Evolutionary conservation across 352 stramenopile genomes (phyloP), one percentile per base, ranked within the genome.

Genomic region (Phytophthora ramorum): DNA sequence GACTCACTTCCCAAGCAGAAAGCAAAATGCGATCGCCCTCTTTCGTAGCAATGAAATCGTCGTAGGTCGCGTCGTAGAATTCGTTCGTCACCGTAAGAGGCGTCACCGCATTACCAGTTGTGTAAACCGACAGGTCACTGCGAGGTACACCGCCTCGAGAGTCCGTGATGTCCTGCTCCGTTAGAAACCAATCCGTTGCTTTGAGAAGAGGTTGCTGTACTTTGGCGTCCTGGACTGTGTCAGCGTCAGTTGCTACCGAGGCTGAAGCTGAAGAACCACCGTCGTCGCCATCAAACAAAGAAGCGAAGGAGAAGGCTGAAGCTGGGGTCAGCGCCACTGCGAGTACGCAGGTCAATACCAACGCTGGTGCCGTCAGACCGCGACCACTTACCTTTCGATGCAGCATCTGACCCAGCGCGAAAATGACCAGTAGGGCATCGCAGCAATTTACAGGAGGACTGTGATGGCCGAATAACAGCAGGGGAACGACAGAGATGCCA

Each of bases 111-210:
- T 90, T 88, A 41, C 66, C 66, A 1, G 34, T 48, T 0, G 75
- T 78, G 37, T 53, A 75, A 7, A 80, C 60, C 0, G 52, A 48
- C 34, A 90, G 26, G 17, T 62, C 69, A 13, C 69, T 54, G 17
- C 81, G 67, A 4, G 62, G 52, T 26, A 83, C 49, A 5, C 79
- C 81, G 16, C 69, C 69, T 7, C 81, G 74, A 8, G 78, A 69
- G 6, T 32, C 56, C 4, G 69, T 78, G 46, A 90, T 82, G 38
- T 87, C 81, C 9, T 74, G 56, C 6, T 73, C 60, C 0, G 58
- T 81, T 2, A 90, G 56, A 52, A 90, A 88, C 79, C 81, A 90
- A 26, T 74, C 67, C 9, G 48, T 45, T 10, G 79, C 59, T 14
- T 77, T 58, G 3, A 89, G 66, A 9, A 72, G 38, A 22, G 81